Base-by-base conservation (phyloP, 345 rosid genomes). In the Acer saccharum region DNA sequence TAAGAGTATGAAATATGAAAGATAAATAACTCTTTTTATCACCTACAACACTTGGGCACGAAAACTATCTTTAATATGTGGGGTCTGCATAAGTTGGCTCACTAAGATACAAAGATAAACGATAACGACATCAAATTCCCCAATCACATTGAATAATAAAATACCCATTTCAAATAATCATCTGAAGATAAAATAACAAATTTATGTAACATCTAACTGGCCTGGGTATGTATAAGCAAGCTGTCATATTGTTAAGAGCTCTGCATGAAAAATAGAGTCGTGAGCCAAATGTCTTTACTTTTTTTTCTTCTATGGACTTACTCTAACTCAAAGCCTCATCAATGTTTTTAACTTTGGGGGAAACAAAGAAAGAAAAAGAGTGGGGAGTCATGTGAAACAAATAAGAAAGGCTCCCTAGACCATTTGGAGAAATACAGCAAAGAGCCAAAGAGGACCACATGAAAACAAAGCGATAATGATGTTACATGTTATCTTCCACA, bases 371-470 rank as follows among this genome's bases (percentile, higher is more conserved):
- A 7, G 12, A 4, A 3, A 10, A 23, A 55, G 11, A 1, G 0
- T 54, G 39, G 21, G 14, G 14, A 35, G 48, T 18, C 27, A 17
- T 55, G 16, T 27, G 18, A 50, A 65, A 74, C 29, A 54, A 67
- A 52, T 20, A 50, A 65, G 72, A 20, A 52, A 25, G 62, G 69
- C 20, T 32, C 66, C 11, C 78, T 11, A 76, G 21, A 67, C 55
- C 78, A 67, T 52, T 72, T 39, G 55, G 48, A 55, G n/a, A 67
- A 23, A 29, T 41, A 35, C n/a, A 41, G 50, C 21, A 67, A 76
- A 48, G 23, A 70, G 90, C 85, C 16, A 67, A 67, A 48, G 23
- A 70, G 90, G 86, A 79, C 90, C 84, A 77, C 84, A 63, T 18
- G 14, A 20, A 74, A 79, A 48, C 67, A 79, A 76, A 64, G 69